Evolutionary conservation across 2,329 filamentous ascomycete species (phyloP).

Genomic region (Talaromyces rugulosus): DNA sequence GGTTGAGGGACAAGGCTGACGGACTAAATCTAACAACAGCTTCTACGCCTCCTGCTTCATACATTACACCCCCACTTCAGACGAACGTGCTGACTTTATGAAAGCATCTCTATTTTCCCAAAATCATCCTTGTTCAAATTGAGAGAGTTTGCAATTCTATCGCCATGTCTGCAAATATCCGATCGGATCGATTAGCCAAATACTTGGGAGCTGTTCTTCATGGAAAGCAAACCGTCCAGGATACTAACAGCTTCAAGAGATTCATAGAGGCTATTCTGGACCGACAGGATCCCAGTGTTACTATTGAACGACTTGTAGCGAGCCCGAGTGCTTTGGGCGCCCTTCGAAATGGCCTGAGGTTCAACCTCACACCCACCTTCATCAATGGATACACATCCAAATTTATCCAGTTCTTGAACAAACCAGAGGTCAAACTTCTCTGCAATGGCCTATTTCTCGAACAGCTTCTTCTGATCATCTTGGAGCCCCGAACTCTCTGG

Average conservation of each 20-base stretch:
- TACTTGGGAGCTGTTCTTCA: not conserved
- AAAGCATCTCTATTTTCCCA: not conserved
- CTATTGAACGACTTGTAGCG: not conserved
- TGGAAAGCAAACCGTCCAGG: not conserved
- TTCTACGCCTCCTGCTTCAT: no score
- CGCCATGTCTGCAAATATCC: conserved; percentile 15
- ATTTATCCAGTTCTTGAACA: not conserved
- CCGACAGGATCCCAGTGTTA: not conserved
- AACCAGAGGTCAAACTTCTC: not conserved
- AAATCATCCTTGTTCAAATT: not conserved
- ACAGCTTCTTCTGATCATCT: not conserved
- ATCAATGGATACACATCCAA: not conserved
- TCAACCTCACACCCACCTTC: not conserved
- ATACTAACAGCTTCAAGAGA: not conserved
- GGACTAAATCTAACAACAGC: no score
- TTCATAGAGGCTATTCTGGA: conserved; percentile 5
- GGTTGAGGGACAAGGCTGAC: no score
- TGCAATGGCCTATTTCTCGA: conserved; percentile 5
- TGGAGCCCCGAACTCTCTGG: conserved; percentile 5
- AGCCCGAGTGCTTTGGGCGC: not conserved
- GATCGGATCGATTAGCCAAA: conserved; percentile 3
- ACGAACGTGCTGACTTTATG: no score
- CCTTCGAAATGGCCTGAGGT: not conserved
- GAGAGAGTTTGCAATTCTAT: not conserved
- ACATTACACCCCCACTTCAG: no score